Evolutionary conservation across 2,329 filamentous ascomycete genomes (phyloP), one percentile per base, ranked within the genome.

Genomic region (Arthrinium puccinioides): DNA sequence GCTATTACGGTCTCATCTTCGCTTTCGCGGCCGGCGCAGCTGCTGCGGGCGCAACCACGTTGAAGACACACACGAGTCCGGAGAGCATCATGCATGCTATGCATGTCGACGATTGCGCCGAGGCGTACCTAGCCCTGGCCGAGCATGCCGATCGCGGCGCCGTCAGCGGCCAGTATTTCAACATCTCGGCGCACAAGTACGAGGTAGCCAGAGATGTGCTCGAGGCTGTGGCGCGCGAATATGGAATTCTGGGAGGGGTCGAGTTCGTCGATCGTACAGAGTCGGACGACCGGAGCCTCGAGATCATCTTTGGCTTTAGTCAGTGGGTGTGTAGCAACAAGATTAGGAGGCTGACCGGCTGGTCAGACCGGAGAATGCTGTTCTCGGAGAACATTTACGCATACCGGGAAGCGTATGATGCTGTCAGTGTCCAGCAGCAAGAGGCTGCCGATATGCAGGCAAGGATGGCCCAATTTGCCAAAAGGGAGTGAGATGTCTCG

Each of bases 101-200:
- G 25, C 69, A 73, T 41, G 56, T 72, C 10, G 69, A 72, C 43
- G 69, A 73, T 43, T 71, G 67, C 32, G 68, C 51, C 3, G 62
- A 67, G 13, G 67, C 66, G 0, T 74, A 72, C 39, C 50, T 71
- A 4, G 56, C 64, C 1, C 52, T 73, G 3, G 69, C 66, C 0
- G 49, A 55, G 19, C 55, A 67, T n/a, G 11, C 42, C 2, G 42
- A 54, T 9, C 53, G 59, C 15, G 33, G 24, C 1, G 49, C 46
- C 1, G 53, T 71, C 1, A 49, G 46, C 4, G 64, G 62, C 0
- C 54, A 69, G 38, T 57, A 48, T 5, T 72, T 66, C 44, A 72
- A 72, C 44, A 62, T 72, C 27, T 71, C 68, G 3, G 56, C 55
- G 0, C 41, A 54, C 18, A 45, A 52, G 5, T 72, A 70, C 44